phyloP scores from a whole-genome alignment of 805 yeast genomes.

The Yarrowia alimentaria region DNA sequence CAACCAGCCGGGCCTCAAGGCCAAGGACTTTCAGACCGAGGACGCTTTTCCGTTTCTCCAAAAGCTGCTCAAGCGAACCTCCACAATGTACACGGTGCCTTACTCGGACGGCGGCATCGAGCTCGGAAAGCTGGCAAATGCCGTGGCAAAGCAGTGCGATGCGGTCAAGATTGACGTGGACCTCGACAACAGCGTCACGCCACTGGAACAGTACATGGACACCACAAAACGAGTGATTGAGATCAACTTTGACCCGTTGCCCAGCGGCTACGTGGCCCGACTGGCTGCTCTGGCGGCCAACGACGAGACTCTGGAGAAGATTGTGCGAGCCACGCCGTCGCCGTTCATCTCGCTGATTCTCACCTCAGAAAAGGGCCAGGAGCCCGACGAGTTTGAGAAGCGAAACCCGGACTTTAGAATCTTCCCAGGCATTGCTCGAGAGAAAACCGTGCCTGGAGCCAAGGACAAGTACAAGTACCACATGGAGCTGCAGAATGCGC shows the following conservation, averaged over 20 bases:
- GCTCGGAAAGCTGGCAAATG: slow-evolving; percentile 45
- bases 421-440: slow-evolving; percentile 3
- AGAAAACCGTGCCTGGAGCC: slow-evolving; percentile 5
- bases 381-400: slow-evolving; percentile 27
- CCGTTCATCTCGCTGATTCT: slow-evolving; percentile 65
- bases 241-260: slow-evolving; percentile 19
- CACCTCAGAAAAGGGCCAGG: slow-evolving; percentile 44
- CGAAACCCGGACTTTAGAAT: slow-evolving; percentile 11
- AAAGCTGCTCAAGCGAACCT: slow-evolving; percentile 30
- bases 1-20: slow-evolving; percentile 52
- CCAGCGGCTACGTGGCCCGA: neutral
- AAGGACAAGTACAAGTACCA: slow-evolving; percentile 27
- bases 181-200: slow-evolving; percentile 42
- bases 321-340: slow-evolving; percentile 68
- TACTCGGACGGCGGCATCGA: slow-evolving; percentile 39
- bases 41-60: slow-evolving; percentile 30
- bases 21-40: slow-evolving; percentile 47
- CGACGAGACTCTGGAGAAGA: slow-evolving; percentile 51
- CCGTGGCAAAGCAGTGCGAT: slow-evolving; percentile 49
- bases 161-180: slow-evolving; percentile 46
- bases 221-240: slow-evolving; percentile 17
- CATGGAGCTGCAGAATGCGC: slow-evolving; percentile 17
- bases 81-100: slow-evolving; percentile 35
- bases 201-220: slow-evolving; percentile 28
- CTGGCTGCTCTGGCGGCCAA: slow-evolving; percentile 40